Base-by-base conservation (phyloP, 225 moss, liverwort and hornwort species). In the Pleurozium schreberi region DNA sequence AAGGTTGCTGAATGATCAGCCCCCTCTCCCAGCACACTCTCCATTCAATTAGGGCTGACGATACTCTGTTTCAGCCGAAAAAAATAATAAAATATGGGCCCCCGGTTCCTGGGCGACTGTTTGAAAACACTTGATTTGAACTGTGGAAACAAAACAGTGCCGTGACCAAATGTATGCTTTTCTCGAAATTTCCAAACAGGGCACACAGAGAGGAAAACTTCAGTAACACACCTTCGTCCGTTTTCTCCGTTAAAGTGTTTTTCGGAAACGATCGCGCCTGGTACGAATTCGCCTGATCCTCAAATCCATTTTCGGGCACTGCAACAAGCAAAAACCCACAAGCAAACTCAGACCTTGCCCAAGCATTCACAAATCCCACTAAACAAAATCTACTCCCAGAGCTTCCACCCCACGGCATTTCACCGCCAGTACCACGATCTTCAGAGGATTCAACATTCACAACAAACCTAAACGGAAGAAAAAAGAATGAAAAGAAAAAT, bases 401-500 rank as follows among this genome's bases (percentile, higher is more conserved):
- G 47, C 80, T 36, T 69, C 28, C 45, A 15, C 21, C 42, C 6
- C 40, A 61, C 38, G 21, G 47, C 58, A 59, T 80, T 47, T 16
- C 47, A 81, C 28, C 45, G 36, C 15, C 47, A 58, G 42, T 30
- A n/a, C n/a, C 52, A 61, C 30, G n/a, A 74, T 30, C 40, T 40
- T 61, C 45, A n/a, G 9, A 33, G 33, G 62, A 82, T 47, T 47
- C 62, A 23, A 22, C 81, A 82, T 82, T 16, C 34, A 82, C 33
- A 62, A 34, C 45, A 62, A n/a, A 43, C 43, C 33, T 12, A 12
- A 7, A 45, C 14, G 22, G 27, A 42, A 5, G 23, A 38, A 22
- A 1, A 16, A 18, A 27, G 10, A 14, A 9, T 14, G 6, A 63
- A 27, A 4, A 21, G 0, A 33, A 15, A 2, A 6, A 27, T 9